These are phyloP conservation scores for Phlyctochytrium planicorne DNA, from an alignment of 192 early-diverging fungal genomes.

Conservation along the genomic window DNA sequence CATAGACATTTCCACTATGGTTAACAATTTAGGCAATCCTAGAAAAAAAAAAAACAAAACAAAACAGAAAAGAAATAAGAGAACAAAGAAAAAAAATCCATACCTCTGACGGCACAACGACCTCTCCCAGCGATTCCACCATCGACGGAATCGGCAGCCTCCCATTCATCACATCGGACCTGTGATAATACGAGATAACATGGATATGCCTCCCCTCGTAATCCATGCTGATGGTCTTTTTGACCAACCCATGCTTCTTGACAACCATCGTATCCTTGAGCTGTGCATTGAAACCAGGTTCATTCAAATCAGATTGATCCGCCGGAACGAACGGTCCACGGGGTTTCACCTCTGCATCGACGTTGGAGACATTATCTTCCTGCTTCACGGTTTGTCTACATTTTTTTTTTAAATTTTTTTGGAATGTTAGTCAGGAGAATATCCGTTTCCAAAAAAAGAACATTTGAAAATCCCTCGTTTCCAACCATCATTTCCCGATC, in stretches of 20 bases:
- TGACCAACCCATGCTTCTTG: constrained; percentile 8
- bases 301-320: neutral
- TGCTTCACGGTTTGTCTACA: neutral
- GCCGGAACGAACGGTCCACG: neutral
- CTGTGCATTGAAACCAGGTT: constrained; percentile 13
- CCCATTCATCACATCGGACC: neutral
- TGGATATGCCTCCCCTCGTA: constrained; percentile 4
- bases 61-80: neutral
- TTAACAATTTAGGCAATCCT: no score
- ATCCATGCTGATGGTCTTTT: constrained; percentile 7
- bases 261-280: constrained; percentile 11
- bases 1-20: no score
- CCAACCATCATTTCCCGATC: no score
- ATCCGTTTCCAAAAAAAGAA: no score
- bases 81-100: neutral
- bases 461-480: no score
- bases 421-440: no score
- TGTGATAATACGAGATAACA: constrained; percentile 10
- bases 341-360: neutral
- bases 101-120: neutral
- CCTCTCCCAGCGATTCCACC: neutral
- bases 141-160: neutral
- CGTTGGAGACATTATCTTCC: neutral
- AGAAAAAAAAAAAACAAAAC: neutral
- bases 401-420: no score